Percentiles rank a stretch among this genome's conserved stretches.
These are phyloP conservation scores for Poterioochromonas sp. DNA, from an alignment of 352 stramenopile genomes.

Conservation along the genomic window DNA sequence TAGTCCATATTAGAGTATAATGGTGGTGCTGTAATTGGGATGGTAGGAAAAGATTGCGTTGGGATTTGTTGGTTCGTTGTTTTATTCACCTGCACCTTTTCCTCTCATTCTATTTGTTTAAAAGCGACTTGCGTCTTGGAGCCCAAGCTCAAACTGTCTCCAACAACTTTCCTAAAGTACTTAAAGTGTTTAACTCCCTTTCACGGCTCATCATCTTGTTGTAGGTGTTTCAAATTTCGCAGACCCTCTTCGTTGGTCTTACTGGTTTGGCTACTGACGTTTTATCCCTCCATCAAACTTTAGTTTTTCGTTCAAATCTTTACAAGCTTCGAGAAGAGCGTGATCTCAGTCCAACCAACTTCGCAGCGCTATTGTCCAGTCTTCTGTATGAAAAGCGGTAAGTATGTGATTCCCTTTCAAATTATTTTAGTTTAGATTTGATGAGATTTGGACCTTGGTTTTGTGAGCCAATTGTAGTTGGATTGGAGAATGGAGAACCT, in stretches of 20 bases:
- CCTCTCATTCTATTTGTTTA: background rate
- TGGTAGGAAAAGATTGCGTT: conserved; percentile 98
- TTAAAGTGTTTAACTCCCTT: background rate
- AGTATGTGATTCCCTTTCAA: conserved; percentile 5
- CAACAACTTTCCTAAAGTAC: conserved; percentile 88
- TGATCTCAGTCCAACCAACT: conserved; percentile 93
- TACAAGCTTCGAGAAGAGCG: conserved; percentile 97
- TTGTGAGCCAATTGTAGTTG: conserved; percentile 92
- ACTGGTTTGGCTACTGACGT: conserved; percentile 95
- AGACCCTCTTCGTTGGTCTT: conserved; percentile 83
- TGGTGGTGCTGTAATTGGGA: conserved; percentile 94
- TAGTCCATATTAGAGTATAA: conserved; percentile 74
- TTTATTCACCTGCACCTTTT: background rate
- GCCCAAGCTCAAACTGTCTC: conserved; percentile 91
- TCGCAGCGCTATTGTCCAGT: conserved; percentile 85
- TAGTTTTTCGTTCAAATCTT: conserved; percentile 76
- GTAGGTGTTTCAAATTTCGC: conserved; percentile 87
- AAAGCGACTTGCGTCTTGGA: conserved; percentile 87
- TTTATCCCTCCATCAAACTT: conserved; percentile 86
- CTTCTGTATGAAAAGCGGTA: conserved; percentile 96
- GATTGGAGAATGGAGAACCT: conserved; percentile 87
- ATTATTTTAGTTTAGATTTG: background rate
- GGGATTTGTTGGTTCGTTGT: conserved; percentile 78
- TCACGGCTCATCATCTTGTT: background rate
- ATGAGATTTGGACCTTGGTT: conserved; percentile 93